Evolutionary conservation across 257 asterid species (phyloP), one percentile per base, ranked within the genome.

Genomic region (Oldenlandia corymbosa): DNA sequence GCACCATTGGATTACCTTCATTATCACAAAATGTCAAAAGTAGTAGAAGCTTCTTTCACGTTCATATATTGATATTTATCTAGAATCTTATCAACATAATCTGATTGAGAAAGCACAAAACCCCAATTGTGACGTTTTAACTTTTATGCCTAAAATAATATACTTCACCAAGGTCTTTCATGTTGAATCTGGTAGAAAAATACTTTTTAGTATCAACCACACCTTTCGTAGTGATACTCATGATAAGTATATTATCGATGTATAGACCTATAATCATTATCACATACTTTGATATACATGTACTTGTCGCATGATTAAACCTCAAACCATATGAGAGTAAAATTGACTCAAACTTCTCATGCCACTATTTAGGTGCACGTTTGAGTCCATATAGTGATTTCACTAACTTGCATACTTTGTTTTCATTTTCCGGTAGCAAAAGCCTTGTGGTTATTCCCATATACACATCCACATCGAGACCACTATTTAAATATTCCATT

Each of bases 111-210:
- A n/a, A 47, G 32, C 14, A 31, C 56, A 62, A 20, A 46, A 17
- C 58, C 58, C 54, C 54, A 9, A 5, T 28, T 4, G 4, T 30
- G 45, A 46, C n/a, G 16, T 65, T 21, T 6, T 34, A 36, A 36
- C 37, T 31, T 50, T 65, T 10, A 65, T 51, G 9, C 39, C 51
- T 4, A 32, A 34, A 23, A 65, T 50, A n/a, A 47, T 32, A 37
- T 36, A 51, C 50, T 37, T 65, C 60, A 31, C 13, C 20, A 1
- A 65, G 27, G 39, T 65, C 50, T 21, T 65, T 65, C 36, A 65
- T 65, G 7, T 65, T 37, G 37, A 65, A 34, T 4, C 5, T 1
- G 0, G 68, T 48, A 39, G 51, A 65, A 4, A 34, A 50, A 46
- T 65, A 50, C 0, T 50, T 27, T 11, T n/a, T n/a, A n/a, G n/a